Base-by-base conservation (phyloP, 1,284 basidiomycete genomes). In the Ceraceosorus guamensis region DNA sequence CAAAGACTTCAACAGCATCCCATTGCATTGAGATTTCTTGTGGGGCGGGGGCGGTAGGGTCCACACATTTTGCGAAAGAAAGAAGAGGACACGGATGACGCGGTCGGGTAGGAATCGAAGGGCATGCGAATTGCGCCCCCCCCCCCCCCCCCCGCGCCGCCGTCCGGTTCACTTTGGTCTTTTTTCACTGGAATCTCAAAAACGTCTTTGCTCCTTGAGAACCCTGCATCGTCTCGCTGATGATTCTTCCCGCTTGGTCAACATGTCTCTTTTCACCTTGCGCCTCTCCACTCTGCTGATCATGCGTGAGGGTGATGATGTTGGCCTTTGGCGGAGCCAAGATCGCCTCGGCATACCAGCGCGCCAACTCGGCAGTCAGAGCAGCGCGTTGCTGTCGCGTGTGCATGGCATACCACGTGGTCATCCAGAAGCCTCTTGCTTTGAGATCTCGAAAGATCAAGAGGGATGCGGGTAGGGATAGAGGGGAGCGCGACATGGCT, bases 401-500 rank as follows among this genome's bases (percentile, higher is more conserved):
- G n/a, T 66, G 60, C 10, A 57, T 58, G 51, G 73, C 60, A 59
- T 86, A 86, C 89, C 89, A 91, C 44, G 81, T 80, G 3, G 52
- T 48, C 34, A 49, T 39, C 47, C 41, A 52, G 43, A 59, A 53
- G 31, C 59, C 71, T 34, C 31, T 60, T 53, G 68, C 53, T 14
- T 61, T 63, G 34, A 74, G 50, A 37, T 68, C 61, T 63, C 84
- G 87, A 80, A 91, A 91, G 61, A 91, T 89, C 76, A 88, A 85
- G 14, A 85, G 77, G 0, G 85, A 85, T 0, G 87, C 86, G 0
- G 89, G 86, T n/a, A 91, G 73, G 2, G 82, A 81, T 8, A 91
- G 76, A 0, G 88, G 87, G 53, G 85, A 81, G 74, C 86, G 88
- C 3, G 88, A 87, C 89, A 91, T 91, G 5, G 86, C 88, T 31